These are phyloP conservation scores for Trypethelium eluteriae DNA, from an alignment of 495 filamentous ascomycete species.

Conservation along the genomic window DNA sequence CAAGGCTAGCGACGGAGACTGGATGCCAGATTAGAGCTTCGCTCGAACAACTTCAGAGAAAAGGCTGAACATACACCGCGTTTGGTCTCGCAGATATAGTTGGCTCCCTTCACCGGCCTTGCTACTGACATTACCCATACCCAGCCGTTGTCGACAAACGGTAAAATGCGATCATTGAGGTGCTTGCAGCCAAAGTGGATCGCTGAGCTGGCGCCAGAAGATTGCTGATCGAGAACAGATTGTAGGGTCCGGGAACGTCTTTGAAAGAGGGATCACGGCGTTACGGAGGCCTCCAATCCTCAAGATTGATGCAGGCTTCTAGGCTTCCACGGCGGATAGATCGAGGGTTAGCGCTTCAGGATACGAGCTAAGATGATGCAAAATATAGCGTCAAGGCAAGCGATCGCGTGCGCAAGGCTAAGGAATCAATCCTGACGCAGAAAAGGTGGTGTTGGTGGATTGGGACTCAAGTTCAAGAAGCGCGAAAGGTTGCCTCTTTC, in stretches of 20 bases:
- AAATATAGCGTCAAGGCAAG: not conserved
- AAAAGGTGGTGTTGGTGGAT: not conserved
- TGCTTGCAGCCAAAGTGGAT: not conserved
- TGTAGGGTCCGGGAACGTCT: not conserved
- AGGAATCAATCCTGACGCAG: not conserved
- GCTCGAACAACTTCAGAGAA: constrained; percentile 16
- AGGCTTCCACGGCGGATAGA: not conserved
- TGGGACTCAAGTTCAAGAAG: not conserved
- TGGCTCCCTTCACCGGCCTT: constrained; percentile 76
- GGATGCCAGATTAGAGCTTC: constrained; percentile 22
- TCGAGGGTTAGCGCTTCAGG: not conserved
- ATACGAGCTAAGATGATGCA: not conserved
- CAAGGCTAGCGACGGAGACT: constrained; percentile 81
- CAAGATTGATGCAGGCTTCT: not conserved
- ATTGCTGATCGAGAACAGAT: not conserved
- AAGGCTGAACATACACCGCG: constrained; percentile 54
- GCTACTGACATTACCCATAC: constrained; percentile 91
- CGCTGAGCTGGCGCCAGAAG: not conserved
- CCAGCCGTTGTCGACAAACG: constrained; percentile 13
- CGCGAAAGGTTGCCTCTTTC: constrained; percentile 7
- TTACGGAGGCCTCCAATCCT: not conserved
- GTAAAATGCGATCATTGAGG: constrained; percentile 1
- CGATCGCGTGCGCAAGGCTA: not conserved
- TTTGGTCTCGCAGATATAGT: constrained; percentile 85
- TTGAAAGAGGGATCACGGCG: not conserved